Percentiles rank a stretch among this genome's conserved stretches.
These are phyloP conservation scores for Termitomyces sp. DNA, from an alignment of 768 basidiomycete genomes.

Conservation along the genomic window DNA sequence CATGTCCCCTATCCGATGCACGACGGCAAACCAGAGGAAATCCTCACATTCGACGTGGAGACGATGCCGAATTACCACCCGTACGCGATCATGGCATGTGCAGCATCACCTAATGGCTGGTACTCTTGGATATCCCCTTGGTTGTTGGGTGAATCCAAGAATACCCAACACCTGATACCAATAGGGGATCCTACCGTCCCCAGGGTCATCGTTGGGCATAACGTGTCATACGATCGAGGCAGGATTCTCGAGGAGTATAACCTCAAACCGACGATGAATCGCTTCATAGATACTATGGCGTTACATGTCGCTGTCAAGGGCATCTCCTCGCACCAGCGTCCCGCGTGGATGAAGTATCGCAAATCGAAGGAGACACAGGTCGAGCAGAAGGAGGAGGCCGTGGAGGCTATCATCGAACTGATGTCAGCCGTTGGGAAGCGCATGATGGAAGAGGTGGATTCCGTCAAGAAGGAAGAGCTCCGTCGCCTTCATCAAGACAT, in stretches of 20 bases:
- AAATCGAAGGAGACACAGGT: conserved; percentile 62
- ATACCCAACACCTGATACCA: conserved; percentile 70
- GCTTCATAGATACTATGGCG: conserved; percentile 94
- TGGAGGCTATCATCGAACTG: conserved; percentile 51
- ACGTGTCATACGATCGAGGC: conserved; percentile 90
- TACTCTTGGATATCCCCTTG: conserved; percentile 97
- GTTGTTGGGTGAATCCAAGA: conserved; percentile 62
- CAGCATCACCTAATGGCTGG: conserved; percentile 82
- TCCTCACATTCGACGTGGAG: conserved; percentile 93
- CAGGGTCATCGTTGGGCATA: conserved; percentile 86
- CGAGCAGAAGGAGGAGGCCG: conserved; percentile 60
- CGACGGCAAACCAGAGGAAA: conserved; percentile 60
- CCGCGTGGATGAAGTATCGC: conserved; percentile 85
- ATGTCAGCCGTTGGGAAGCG: conserved; percentile 45
- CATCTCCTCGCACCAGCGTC: conserved; percentile 92
- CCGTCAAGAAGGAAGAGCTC: conserved; percentile 43
- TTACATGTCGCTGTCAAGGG: conserved; percentile 93
- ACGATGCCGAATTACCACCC: conserved; percentile 82
- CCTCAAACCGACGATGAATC: conserved; percentile 60
- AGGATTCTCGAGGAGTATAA: conserved; percentile 83
- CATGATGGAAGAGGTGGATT: conserved; percentile 45
- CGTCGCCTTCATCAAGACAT: conserved; percentile 35
- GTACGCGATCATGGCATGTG: conserved; percentile 86
- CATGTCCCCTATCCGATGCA: conserved; percentile 67
- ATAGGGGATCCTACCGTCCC: conserved; percentile 54